Conservation (phyloP, 108 stramenopile genomes). For the Schizochytrium sp. region DNA sequence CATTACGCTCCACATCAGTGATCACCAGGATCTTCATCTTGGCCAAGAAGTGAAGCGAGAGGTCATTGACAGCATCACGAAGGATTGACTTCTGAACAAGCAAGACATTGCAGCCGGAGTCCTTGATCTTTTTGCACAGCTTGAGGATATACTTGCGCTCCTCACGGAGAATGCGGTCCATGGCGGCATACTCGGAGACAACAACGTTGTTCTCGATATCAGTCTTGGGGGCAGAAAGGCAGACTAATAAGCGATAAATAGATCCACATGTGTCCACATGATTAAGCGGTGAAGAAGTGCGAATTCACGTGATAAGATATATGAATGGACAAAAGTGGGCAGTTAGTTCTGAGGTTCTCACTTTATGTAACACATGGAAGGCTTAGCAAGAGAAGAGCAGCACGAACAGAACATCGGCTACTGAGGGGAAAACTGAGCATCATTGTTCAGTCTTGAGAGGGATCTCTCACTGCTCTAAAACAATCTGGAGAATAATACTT, state of each 20-base stretch:
- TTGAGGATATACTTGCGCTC: slow-evolving; percentile 95
- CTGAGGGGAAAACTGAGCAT: neutral
- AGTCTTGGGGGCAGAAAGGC: slow-evolving; percentile 98
- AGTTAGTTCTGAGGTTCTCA: too few species aligned
- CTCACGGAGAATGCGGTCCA: slow-evolving; percentile 98
- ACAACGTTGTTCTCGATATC: slow-evolving; percentile 99
- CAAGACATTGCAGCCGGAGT: slow-evolving; percentile 94
- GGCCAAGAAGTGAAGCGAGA: slow-evolving; percentile 91
- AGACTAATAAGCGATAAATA: slow-evolving; percentile 67
- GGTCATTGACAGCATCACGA: slow-evolving; percentile 99
- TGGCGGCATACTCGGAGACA: slow-evolving; percentile 96
- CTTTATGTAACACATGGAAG: neutral
- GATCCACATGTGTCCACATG: too few species aligned
- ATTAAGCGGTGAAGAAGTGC: slow-evolving; percentile 68
- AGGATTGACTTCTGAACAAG: slow-evolving; percentile 98
- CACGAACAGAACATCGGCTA: slow-evolving; percentile 29
- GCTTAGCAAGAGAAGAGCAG: neutral
- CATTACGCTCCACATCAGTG: slow-evolving; percentile 93
- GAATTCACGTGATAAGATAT: neutral
- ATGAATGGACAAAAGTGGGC: neutral
- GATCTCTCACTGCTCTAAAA: neutral
- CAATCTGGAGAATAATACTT: neutral
- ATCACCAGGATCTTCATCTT: slow-evolving; percentile 97
- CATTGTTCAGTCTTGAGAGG: neutral
- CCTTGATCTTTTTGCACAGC: slow-evolving; percentile 97